Percentiles rank a stretch among this genome's conserved stretches.
phyloP scores from a whole-genome alignment of 2,329 filamentous ascomycete species.

The Aureobasidium sp. region DNA sequence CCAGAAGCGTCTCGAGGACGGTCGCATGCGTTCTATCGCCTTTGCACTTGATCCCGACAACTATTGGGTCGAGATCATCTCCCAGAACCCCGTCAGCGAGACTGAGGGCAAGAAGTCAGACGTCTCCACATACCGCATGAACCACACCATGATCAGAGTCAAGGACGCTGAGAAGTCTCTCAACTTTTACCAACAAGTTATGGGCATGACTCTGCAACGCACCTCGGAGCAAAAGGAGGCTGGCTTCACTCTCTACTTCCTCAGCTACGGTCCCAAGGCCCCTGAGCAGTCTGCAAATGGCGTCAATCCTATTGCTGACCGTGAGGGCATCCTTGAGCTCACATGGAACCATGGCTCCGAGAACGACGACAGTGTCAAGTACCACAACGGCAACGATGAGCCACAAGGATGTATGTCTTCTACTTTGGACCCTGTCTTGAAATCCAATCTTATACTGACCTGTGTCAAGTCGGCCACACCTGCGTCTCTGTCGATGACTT shows the following conservation, averaged over 20 bases:
- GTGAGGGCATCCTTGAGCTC: constrained; percentile 81
- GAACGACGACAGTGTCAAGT: constrained; percentile 74
- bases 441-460: background rate
- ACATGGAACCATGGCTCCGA: constrained; percentile 83
- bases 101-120: constrained; percentile 71
- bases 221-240: constrained; percentile 62
- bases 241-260: constrained; percentile 86
- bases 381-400: constrained; percentile 86
- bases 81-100: constrained; percentile 63
- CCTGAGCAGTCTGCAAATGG: constrained; percentile 49
- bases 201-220: constrained; percentile 80
- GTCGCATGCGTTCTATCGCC: constrained; percentile 79
- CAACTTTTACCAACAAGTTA: constrained; percentile 58
- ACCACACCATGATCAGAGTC: constrained; percentile 77
- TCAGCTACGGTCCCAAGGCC: constrained; percentile 58
- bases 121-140: constrained; percentile 62
- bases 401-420: constrained; percentile 54
- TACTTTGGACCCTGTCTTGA: background rate
- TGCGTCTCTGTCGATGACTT: constrained; percentile 82
- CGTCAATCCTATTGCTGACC: constrained; percentile 54
- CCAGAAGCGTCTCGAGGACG: constrained; percentile 89
- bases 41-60: constrained; percentile 60
- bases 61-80: constrained; percentile 68
- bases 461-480: constrained; percentile 68
- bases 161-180: constrained; percentile 52